Base-by-base conservation (phyloP, 768 basidiomycete genomes). In the Mycena vulgaris region DNA sequence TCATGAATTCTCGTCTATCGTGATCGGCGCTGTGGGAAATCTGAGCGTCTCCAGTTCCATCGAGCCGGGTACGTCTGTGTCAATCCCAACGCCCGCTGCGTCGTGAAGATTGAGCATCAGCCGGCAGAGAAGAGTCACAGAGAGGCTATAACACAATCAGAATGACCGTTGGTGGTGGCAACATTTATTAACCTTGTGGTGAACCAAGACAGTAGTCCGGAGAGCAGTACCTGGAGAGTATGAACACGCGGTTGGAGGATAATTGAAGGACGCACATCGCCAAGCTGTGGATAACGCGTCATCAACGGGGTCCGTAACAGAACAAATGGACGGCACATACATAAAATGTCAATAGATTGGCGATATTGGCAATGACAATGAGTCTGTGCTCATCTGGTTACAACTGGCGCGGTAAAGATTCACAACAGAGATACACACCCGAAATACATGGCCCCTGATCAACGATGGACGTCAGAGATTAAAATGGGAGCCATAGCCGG, bases 31-130 rank as follows among this genome's bases (percentile, higher is more conserved):
- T 23, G 35, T 53, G 9, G 52, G 52, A 23, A 68, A 68, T 31
- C 59, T 33, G 39, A 68, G 28, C 5, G 66, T 31, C 23, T 48
- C 51, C 40, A 68, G 8, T 1, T 68, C 66, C 5, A 61, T 42
- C 5, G 49, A 8, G 17, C 53, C 39, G 23, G 48, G 8, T 19
- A 11, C 59, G 19, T 30, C 40, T 8, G 51, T 25, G 8, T 16
- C 47, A 1, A 55, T 28, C 52, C 28, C 39, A 27, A 27, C 23
- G 23, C 30, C 28, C 7, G 67, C 67, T 2, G 67, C 67, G 45
- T 57, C 60, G 35, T 68, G 59, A 0, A 62, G 67, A 23, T 68
- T 62, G 25, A 68, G 60, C 47, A 68, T 68, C 27, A 68, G 35
- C 10, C 67, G 23, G 14, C 33, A 68, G 13, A 68, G 31, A 8